Base-by-base conservation (phyloP, 2,329 filamentous ascomycete genomes). In the Paecilomyces variotii region DNA sequence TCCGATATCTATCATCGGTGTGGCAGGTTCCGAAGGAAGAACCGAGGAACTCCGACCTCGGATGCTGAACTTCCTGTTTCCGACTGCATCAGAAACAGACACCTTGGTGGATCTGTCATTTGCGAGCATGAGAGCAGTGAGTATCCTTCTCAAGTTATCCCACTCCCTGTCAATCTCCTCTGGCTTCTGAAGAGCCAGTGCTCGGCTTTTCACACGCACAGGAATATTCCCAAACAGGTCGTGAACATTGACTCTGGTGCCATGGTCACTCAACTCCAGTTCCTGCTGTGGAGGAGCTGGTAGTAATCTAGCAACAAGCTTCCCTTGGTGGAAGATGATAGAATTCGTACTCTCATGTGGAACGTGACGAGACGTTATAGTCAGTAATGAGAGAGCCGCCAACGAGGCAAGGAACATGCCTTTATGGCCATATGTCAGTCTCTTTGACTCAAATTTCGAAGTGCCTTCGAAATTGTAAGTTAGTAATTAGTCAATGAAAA, bases 181-280 rank as follows among this genome's bases (percentile, higher is more conserved):
- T 10, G 79, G 63, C 64, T 78, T 80, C 66, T 84, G 77, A 45
- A 79, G 71, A 62, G 78, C 74, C 2, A 85, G 64, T 0, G 83
- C 83, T 62, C 91, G 83, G 65, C 91, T 89, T 70, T 94, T 96
- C 27, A 95, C 87, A 12, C 93, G 86, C 11, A 97, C 93, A 0
- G 93, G 91, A 84, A 97, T 90, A 59, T 87, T 88, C 0, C 92
- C 91, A 73, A 97, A 97, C 0, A 97, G 78, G 70, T 96, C 87
- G 58, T 87, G 84, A 4, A 96, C 87, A 0, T 81, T 82, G 1
- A 93, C 85, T 28, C 84, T 83, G 0, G 92, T 96, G 3, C 93
- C 93, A 75, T 90, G 85, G 24, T 77, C 71, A 58, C 80, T 82
- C 35, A 74, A 76, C 7, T 79, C 65, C 5, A 90, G 66, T 54